A percentile compares a stretch with the other conserved stretches of the same genome.
phyloP scores from a whole-genome alignment of 208 protist species.

The Crithidia mellificae region DNA sequence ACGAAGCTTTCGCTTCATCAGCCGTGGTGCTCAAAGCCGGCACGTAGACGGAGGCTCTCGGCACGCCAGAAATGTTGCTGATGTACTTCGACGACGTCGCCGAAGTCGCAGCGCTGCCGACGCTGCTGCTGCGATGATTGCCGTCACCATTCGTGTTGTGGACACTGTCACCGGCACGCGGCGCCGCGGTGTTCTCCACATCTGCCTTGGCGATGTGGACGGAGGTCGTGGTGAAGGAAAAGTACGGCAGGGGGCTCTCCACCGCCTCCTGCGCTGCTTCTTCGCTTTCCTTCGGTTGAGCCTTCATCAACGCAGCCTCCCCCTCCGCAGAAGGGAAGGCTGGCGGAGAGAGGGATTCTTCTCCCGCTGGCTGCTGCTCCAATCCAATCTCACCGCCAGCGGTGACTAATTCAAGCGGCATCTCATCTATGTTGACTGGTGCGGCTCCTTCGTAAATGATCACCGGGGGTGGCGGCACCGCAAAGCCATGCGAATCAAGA shows the following conservation, averaged over 20 bases:
- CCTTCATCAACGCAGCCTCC: no score
- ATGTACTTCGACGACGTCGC: slow-evolving; percentile 3
- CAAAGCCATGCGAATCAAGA: background rate
- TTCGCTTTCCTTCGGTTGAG: background rate
- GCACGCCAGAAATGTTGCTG: background rate
- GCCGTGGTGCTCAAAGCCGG: background rate
- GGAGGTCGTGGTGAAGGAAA: slow-evolving; percentile 20
- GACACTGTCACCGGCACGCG: no score
- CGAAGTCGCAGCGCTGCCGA: no score
- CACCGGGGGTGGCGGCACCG: slow-evolving; percentile 8
- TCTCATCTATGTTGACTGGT: background rate
- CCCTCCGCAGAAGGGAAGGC: no score
- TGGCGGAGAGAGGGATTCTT: no score
- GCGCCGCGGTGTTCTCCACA: background rate
- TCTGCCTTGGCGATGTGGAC: slow-evolving; percentile 16
- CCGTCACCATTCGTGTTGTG: no score
- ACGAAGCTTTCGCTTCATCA: background rate
- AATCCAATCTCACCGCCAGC: background rate
- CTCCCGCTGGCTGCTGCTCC: background rate
- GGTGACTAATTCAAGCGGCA: no score
- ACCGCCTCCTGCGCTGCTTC: background rate
- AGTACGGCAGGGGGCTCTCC: slow-evolving; percentile 8
- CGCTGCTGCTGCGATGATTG: background rate
- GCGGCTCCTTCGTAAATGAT: slow-evolving; percentile 2
- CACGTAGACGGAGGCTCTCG: slow-evolving; percentile 4